These are phyloP conservation scores for Schwanniomyces occidentalis DNA, from an alignment of 805 yeast species.

Conservation along the genomic window DNA sequence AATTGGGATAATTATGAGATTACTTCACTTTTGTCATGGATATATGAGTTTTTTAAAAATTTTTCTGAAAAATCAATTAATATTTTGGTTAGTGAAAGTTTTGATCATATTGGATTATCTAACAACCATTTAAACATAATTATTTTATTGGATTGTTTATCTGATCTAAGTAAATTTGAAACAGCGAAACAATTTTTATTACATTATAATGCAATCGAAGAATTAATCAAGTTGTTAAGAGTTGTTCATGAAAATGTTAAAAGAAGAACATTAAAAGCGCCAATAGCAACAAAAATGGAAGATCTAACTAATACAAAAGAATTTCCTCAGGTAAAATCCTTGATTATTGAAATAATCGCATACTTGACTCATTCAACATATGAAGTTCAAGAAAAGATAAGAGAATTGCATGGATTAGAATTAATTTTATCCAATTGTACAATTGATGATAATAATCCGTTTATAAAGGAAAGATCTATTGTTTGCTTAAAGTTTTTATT, in stretches of 20 bases:
- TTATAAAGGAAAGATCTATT: conserved; percentile 79
- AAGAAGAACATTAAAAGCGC: conserved; percentile 28
- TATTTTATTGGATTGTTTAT: conserved; percentile 39
- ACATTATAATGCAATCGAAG: conserved; percentile 36
- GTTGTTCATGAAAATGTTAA: conserved; percentile 42
- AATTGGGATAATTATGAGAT: conserved; percentile 42
- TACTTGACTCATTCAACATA: conserved; percentile 52
- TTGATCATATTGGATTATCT: conserved; percentile 11
- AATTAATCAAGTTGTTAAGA: conserved; percentile 37
- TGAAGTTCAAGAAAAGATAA: conserved; percentile 63
- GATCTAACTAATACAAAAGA: conserved; percentile 10
- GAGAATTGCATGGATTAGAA: conserved; percentile 68
- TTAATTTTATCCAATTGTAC: conserved; percentile 76
- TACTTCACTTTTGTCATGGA: conserved; percentile 44
- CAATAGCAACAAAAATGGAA: conserved; percentile 10
- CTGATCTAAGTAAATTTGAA: conserved; percentile 43
- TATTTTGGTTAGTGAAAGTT: conserved; percentile 14
- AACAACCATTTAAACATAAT: conserved; percentile 16
- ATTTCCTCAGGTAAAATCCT: conserved; percentile 67
- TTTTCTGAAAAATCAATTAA: conserved; percentile 14
- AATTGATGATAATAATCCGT: conserved; percentile 88
- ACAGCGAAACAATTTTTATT: conserved; percentile 41
- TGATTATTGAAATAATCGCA: conserved; percentile 66
- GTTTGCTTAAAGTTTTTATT: conserved; percentile 72
- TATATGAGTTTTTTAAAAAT: conserved; percentile 26